Evolutionary conservation across 2,329 filamentous ascomycete species (phyloP).

Genomic region (Neofusicoccum parvum): DNA sequence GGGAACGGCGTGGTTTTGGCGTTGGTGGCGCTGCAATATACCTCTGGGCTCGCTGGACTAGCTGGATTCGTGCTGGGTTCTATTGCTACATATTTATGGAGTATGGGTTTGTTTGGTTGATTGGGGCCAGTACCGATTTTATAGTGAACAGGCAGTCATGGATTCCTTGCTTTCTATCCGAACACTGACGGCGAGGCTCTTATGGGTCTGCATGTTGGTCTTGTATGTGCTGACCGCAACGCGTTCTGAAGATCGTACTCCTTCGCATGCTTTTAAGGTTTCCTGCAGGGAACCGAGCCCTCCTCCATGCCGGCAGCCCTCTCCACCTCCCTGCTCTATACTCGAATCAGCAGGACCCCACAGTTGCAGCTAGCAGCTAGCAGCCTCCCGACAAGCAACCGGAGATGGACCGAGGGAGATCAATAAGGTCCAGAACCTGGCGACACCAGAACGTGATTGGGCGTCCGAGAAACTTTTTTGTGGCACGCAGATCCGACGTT

Average conservation of each 20-base stretch:
- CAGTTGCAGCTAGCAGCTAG: background rate
- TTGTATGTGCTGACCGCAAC: too few species aligned
- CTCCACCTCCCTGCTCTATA: background rate
- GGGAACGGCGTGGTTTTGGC: background rate
- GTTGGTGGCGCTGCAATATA: conserved; percentile 11
- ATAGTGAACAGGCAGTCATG: background rate
- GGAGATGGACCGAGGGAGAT: too few species aligned
- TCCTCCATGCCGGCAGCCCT: background rate
- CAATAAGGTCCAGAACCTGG: background rate
- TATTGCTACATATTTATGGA: background rate
- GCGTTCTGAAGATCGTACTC: too few species aligned
- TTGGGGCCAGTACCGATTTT: background rate
- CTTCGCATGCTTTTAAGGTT: too few species aligned
- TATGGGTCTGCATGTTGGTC: too few species aligned
- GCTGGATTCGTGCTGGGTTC: background rate
- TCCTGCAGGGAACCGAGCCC: background rate
- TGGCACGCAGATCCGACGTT: conserved; percentile 19
- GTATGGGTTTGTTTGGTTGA: background rate
- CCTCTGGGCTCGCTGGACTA: conserved; percentile 1
- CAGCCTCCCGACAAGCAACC: too few species aligned
- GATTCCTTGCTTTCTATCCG: background rate
- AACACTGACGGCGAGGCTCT: too few species aligned
- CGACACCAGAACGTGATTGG: background rate
- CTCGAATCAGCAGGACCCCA: background rate
- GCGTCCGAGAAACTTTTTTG: background rate